Evolutionary conservation across 2,329 filamentous ascomycete genomes (phyloP).

Genomic region (Cladophialophora bantiana): DNA sequence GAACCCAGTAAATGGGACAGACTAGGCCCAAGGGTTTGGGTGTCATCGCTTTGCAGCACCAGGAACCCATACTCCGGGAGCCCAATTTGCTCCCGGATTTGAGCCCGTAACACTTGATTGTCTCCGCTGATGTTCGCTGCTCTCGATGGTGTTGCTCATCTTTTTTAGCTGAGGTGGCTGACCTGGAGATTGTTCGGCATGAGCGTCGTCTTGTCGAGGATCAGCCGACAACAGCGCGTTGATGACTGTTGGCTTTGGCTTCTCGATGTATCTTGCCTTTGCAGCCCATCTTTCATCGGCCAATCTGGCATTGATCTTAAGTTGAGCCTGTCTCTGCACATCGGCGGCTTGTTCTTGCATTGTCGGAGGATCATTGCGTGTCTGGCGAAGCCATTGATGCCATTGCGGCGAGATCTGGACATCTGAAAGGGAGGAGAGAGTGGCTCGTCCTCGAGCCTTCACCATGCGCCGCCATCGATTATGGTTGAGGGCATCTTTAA

Average conservation of each 20-base stretch:
- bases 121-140: conserved; percentile 12
- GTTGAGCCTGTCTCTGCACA: conserved; percentile 61
- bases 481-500: conserved; percentile 64
- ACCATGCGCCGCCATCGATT: conserved; percentile 65
- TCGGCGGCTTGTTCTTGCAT: conserved; percentile 67
- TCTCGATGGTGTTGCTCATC: conserved; percentile 15
- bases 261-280: conserved; percentile 65
- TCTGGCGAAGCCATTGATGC: conserved; percentile 72
- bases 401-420: conserved; percentile 69
- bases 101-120: conserved; percentile 16
- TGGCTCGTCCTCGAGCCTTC: conserved; percentile 59
- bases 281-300: conserved; percentile 69
- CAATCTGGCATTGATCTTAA: conserved; percentile 65
- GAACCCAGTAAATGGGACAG: not conserved
- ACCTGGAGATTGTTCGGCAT: conserved; percentile 9
- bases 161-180: conserved; percentile 18
- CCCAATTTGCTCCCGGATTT: conserved; percentile 30
- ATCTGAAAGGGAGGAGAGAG: conserved; percentile 65
- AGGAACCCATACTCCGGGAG: conserved; percentile 31
- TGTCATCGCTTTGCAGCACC: conserved; percentile 29
- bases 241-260: conserved; percentile 51
- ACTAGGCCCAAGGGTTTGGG: too few species aligned
- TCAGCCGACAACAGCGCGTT: conserved; percentile 21
- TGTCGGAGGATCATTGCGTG: conserved; percentile 62
- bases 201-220: conserved; percentile 8